These are phyloP conservation scores for Inonotus obliquus DNA, from an alignment of 1,284 basidiomycete species.

Conservation along the genomic window DNA sequence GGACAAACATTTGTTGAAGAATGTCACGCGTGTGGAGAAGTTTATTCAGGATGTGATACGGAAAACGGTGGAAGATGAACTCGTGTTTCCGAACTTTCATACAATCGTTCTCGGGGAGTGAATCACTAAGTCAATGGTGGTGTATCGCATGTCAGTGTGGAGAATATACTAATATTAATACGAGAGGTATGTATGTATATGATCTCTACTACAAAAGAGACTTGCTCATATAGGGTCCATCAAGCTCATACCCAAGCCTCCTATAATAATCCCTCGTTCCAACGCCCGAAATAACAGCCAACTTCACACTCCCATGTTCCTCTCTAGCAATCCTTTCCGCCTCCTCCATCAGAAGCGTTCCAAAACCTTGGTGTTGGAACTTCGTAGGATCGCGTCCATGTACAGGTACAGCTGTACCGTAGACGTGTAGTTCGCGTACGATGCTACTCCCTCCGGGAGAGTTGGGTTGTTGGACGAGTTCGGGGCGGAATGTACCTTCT, in stretches of 20 bases:
- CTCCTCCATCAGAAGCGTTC: slow-evolving; percentile 98
- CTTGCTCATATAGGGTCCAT: slow-evolving; percentile 98
- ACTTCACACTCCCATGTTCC: slow-evolving; percentile 91
- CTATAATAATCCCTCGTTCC: slow-evolving; percentile 95
- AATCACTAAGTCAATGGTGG: neutral
- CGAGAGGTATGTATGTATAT: neutral
- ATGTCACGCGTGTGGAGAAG: slow-evolving; percentile 93
- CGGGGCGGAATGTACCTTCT: slow-evolving; percentile 94
- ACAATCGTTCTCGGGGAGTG: slow-evolving; percentile 63
- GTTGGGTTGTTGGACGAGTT: slow-evolving; percentile 69
- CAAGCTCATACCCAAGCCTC: slow-evolving; percentile 88
- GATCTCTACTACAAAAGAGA: slow-evolving; percentile 35
- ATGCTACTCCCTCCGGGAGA: slow-evolving; percentile 86
- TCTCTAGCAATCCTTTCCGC: slow-evolving; percentile 97
- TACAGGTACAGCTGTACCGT: slow-evolving; percentile 96
- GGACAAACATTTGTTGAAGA: slow-evolving; percentile 94
- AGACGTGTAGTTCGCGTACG: slow-evolving; percentile 97
- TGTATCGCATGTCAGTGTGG: neutral
- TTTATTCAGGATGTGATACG: slow-evolving; percentile 95
- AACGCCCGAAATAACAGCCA: slow-evolving; percentile 97
- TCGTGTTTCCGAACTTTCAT: slow-evolving; percentile 93
- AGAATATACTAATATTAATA: neutral
- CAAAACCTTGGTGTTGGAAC: slow-evolving; percentile 98
- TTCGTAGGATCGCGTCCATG: slow-evolving; percentile 97
- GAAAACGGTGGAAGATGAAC: slow-evolving; percentile 90